Conservation (phyloP, 2,329 filamentous ascomycete species). For the Alternaria sp. region DNA sequence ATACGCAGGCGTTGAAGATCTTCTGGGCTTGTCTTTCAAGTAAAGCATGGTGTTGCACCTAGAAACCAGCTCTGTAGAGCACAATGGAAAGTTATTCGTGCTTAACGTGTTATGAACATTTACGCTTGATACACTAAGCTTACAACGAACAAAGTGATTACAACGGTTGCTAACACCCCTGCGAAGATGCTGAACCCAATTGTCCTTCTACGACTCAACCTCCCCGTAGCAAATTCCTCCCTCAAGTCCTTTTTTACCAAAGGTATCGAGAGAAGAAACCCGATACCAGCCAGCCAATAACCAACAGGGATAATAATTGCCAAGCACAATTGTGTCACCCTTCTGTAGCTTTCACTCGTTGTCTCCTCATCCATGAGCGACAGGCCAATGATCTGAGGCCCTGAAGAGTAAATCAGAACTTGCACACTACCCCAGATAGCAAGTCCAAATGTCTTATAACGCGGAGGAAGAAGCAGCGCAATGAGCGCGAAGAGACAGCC, state of each 20-base stretch:
- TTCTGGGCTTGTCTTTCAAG: constrained; percentile 7
- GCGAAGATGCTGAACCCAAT: neutral
- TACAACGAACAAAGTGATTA: neutral
- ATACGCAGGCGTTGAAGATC: constrained; percentile 10
- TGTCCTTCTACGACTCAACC: neutral
- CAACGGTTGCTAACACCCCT: neutral
- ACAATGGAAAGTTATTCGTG: too few species aligned
- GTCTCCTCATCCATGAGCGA: neutral
- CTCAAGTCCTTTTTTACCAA: neutral
- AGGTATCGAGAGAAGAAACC: neutral
- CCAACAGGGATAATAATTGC: neutral
- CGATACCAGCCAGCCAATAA: neutral
- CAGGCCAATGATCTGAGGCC: neutral
- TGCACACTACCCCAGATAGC: neutral
- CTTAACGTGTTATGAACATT: accelerated
- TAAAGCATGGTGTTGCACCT: too few species aligned
- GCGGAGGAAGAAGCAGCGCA: neutral
- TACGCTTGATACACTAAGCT: neutral
- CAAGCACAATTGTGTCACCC: neutral
- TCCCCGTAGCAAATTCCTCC: neutral
- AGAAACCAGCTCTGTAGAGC: too few species aligned
- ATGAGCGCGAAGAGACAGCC: neutral
- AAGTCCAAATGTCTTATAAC: neutral
- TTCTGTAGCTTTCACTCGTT: neutral
- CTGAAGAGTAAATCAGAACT: neutral